These are phyloP conservation scores for Saraca asoca DNA, from an alignment of 331 rosid genomes.

Conservation along the genomic window DNA sequence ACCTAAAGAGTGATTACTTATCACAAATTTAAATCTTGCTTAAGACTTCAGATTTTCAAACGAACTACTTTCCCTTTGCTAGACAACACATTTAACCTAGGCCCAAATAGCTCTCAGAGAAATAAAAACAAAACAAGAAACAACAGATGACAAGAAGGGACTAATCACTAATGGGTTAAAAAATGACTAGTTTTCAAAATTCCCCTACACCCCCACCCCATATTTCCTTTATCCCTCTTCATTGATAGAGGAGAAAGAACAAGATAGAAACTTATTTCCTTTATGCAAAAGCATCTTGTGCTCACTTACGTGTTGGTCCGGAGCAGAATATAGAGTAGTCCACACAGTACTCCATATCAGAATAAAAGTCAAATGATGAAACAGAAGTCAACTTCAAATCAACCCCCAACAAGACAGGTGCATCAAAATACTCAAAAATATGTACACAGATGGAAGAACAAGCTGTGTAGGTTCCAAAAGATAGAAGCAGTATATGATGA, in stretches of 20 bases:
- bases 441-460: conserved; percentile 5
- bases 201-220: neutral
- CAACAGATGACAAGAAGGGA: no score
- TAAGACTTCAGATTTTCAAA: no score
- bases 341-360: conserved; percentile 91
- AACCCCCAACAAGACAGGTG: conserved; percentile 49
- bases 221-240: neutral
- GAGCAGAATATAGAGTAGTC: conserved; percentile 84
- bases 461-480: conserved; percentile 20
- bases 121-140: no score
- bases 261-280: conserved; percentile 6
- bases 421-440: conserved; percentile 9
- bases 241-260: conserved; percentile 10
- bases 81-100: no score
- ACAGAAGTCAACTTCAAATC: conserved; percentile 53
- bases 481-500: conserved; percentile 21
- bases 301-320: conserved; percentile 50
- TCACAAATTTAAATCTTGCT: no score
- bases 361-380: conserved; percentile 62
- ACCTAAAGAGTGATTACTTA: no score
- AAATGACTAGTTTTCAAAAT: neutral
- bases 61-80: no score
- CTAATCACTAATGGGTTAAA: no score
- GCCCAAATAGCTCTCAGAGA: no score
- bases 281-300: conserved; percentile 8